A percentile compares a stretch with the other conserved stretches of the same genome.
Conservation (phyloP, 2,329 filamentous ascomycete genomes). For the Aspergillus sp. region DNA sequence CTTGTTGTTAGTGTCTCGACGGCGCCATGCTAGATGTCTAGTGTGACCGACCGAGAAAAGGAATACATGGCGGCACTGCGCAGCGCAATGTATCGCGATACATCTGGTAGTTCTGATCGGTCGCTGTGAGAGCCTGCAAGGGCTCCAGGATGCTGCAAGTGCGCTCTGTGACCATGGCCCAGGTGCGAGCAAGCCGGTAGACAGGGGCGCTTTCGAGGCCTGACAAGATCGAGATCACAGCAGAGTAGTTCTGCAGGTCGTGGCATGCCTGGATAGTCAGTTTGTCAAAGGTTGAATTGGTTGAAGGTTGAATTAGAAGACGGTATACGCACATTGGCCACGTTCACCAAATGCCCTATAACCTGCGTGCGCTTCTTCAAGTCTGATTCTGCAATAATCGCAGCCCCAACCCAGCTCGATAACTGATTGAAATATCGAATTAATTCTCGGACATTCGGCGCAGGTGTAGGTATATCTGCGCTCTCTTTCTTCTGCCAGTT, state of each 20-base stretch:
- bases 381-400: conserved; percentile 88
- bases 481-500: conserved; percentile 90
- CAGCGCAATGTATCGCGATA: conserved; percentile 71
- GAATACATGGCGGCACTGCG: conserved; percentile 90
- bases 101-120: conserved; percentile 76
- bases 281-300: no score
- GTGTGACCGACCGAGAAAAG: conserved; percentile 75
- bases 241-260: conserved; percentile 87
- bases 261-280: conserved; percentile 71
- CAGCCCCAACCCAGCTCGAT: conserved; percentile 96
- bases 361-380: conserved; percentile 90
- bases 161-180: conserved; percentile 83
- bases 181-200: conserved; percentile 83
- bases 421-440: conserved; percentile 96
- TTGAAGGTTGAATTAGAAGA: no score
- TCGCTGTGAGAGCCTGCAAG: conserved; percentile 87
- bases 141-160: conserved; percentile 73
- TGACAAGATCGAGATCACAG: conserved; percentile 90
- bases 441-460: conserved; percentile 85
- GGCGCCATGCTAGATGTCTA: no score
- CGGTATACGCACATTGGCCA: conserved; percentile 68
- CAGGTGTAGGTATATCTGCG: conserved; percentile 61
- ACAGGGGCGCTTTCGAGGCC: conserved; percentile 89
- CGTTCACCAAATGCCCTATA: conserved; percentile 91
- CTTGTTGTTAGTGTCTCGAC: no score